Conservation (phyloP, 305 asterid genomes). For the Coffea humblotiana region DNA sequence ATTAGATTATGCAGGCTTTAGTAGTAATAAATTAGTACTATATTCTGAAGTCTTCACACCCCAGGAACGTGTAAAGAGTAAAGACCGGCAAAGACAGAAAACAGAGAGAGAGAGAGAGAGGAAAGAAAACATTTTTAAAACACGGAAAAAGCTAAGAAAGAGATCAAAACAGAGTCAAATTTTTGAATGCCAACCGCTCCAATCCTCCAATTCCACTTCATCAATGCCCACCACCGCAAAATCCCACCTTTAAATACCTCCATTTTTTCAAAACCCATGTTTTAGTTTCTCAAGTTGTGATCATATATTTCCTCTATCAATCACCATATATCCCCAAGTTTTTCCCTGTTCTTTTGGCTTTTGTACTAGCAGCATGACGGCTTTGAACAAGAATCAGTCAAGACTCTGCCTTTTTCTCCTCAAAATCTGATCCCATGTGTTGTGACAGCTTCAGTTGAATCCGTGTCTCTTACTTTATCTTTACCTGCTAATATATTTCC, state of each 20-base stretch:
- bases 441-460: constrained; percentile 12
- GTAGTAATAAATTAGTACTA: background rate
- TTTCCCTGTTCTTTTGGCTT: constrained; percentile 7
- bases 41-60: background rate
- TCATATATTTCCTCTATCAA: constrained; percentile 17
- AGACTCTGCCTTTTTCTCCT: constrained; percentile 17
- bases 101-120: constrained; percentile 7
- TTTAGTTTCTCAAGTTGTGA: constrained; percentile 17
- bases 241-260: constrained; percentile 30
- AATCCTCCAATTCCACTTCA: constrained; percentile 26
- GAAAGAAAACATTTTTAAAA: background rate
- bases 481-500: constrained; percentile 17
- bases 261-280: constrained; percentile 21
- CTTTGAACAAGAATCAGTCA: constrained; percentile 23
- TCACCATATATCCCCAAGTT: background rate
- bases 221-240: constrained; percentile 32
- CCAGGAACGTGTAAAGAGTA: constrained; percentile 12
- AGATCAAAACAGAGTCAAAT: constrained; percentile 19
- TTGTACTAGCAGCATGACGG: constrained; percentile 21
- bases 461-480: constrained; percentile 3
- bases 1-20: constrained; percentile 4
- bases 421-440: constrained; percentile 24
- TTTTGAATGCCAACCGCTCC: constrained; percentile 46
- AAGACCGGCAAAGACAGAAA: constrained; percentile 2
- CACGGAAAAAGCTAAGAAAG: constrained; percentile 18